Evolutionary conservation across 2,329 filamentous ascomycete species (phyloP), one percentile per base, ranked within the genome.

Genomic region (Calonectria leucothoes): DNA sequence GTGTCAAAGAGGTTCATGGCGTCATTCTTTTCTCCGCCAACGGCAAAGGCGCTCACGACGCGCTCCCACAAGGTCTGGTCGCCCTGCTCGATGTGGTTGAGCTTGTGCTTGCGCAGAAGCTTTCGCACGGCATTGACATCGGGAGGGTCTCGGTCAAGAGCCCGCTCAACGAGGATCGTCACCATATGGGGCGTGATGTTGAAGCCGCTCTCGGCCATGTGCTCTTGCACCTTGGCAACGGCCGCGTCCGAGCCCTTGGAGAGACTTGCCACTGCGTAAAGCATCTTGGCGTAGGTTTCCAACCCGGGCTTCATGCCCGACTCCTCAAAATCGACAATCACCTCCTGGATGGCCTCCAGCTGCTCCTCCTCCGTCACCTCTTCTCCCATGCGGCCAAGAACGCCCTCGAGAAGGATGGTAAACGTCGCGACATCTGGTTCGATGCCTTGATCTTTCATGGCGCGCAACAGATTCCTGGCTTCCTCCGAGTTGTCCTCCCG

Each of bases 51-150:
- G 80, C 91, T 90, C 75, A 95, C 89, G 74, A 93, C 87, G 67
- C 92, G 89, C 82, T 94, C 93, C 88, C 92, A 95, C 77, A 95
- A 91, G 17, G 92, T 88, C 74, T 88, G 87, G 82, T 95, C 93
- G 68, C 84, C 84, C 61, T 81, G 74, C 7, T 73, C 66, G 61
- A 84, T 78, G 71, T 70, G 76, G 2, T 69, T 75, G 74, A 89
- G 84, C 29, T 90, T 84, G 72, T 88, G 86, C 80, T 94, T 90
- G 27, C 86, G 84, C 25, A 95, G 90, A 4, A 96, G 85, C 0
- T 82, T 81, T 45, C 91, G 88, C n/a, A 94, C 88, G 17, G 90
- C 89, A 2, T 84, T 82, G 35, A 94, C 84, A 76, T 94, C 88
- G 0, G 92, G 91, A 2, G 91, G 90, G 1, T 84, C 74, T 65